phyloP scores from a whole-genome alignment of 192 early-diverging fungal species.

The Spizellomyces punctatus region DNA sequence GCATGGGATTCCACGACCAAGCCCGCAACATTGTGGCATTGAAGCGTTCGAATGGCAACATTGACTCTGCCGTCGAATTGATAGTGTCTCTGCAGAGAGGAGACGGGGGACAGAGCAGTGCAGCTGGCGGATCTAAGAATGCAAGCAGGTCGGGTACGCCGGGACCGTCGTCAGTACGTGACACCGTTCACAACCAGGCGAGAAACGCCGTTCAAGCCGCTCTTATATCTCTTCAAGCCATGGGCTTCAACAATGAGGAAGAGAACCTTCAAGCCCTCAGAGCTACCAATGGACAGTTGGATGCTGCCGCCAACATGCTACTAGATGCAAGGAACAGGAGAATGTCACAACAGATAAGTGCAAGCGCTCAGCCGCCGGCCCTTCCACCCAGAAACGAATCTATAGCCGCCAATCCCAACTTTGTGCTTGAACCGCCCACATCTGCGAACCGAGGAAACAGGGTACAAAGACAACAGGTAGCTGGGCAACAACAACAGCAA shows the following conservation, averaged over 20 bases:
- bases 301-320: conserved; percentile 69
- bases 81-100: conserved; percentile 20
- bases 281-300: conserved; percentile 72
- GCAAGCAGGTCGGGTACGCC: not conserved
- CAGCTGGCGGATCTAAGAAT: not conserved
- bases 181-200: conserved; percentile 21
- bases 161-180: not conserved
- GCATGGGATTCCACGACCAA: conserved; percentile 87
- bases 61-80: conserved; percentile 75
- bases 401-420: not conserved
- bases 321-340: conserved; percentile 42
- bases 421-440: conserved; percentile 23
- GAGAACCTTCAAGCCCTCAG: conserved; percentile 71
- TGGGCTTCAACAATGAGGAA: conserved; percentile 72
- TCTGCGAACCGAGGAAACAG: conserved; percentile 1
- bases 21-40: conserved; percentile 69
- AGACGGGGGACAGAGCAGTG: not conserved
- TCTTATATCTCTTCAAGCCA: conserved; percentile 59
- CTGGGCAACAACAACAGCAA: not conserved
- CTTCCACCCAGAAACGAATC: conserved; percentile 10
- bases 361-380: not conserved
- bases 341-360: not conserved
- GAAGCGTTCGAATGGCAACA: conserved; percentile 66
- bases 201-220: conserved; percentile 31
- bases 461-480: not conserved